Base-by-base conservation (phyloP, 371 early-diverging fungal species). In the Nematocida homosporus region DNA sequence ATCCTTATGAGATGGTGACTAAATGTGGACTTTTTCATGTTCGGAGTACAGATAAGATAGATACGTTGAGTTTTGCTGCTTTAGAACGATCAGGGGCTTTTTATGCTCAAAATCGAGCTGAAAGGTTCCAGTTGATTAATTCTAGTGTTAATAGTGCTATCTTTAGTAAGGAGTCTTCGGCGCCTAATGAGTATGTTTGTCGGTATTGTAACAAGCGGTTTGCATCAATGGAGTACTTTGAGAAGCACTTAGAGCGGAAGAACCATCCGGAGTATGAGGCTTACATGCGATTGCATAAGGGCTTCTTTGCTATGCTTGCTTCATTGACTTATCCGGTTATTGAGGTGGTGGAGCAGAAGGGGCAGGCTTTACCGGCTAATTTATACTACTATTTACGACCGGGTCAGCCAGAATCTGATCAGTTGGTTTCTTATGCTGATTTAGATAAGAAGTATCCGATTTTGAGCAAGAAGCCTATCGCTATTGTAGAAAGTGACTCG, bases 391-490 rank as follows among this genome's bases (percentile, higher is more conserved):
- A 32, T 4, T 61, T 59, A 29, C n/a, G 63, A 23, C 13, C 1
- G 23, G 4, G 32, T 10, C 54, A 34, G 34, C 13, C 2, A 51
- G 23, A 29, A 34, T 8, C 42, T 6, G 75, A 60, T 30, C 29
- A 20, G 1, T 27, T 25, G 20, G 29, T 57, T 32, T 57, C 67
- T 2, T 72, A 72, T 32, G 25, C 27, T 8, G 37, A 29, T 1
- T 37, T 72, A 30, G 60, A 59, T 2, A 72, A 72, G 35, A 72
- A 51, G 61, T 72, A 72, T 72, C 42, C 63, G 13, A 18, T 72
- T 16, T 30, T 61, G 20, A 25, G 63, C 8, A 23, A 6, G 0
- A 18, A 10, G 30, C 63, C 32, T 23, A 72, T 47, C 38, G 34
- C 37, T 8, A 59, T 68, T 23, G 40, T 10, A 44, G 20, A 35